phyloP scores from a whole-genome alignment of 2,329 filamentous ascomycete species.

The Colletotrichum tropicicola region DNA sequence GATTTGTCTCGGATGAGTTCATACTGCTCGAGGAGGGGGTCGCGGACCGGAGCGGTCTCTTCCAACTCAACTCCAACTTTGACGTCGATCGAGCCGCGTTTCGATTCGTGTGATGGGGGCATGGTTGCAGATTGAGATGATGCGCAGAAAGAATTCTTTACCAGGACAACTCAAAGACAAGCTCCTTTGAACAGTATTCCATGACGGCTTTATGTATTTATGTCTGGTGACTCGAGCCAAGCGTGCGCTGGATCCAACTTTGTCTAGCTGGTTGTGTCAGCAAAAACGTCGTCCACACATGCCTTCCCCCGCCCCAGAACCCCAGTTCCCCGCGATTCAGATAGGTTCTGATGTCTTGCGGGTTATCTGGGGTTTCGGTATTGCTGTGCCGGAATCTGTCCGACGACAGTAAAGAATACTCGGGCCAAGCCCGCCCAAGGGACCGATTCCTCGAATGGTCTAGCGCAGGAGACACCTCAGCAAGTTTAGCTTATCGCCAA shows the following conservation, averaged over 20 bases:
- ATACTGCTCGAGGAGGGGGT: slow-evolving; percentile 25
- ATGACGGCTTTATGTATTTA: neutral
- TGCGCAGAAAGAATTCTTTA: neutral
- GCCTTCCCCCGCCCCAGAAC: neutral
- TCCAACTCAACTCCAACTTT: slow-evolving; percentile 12
- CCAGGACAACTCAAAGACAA: too few relatives aligned
- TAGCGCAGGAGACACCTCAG: neutral
- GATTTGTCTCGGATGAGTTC: slow-evolving; percentile 32
- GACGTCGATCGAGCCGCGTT: slow-evolving; percentile 10
- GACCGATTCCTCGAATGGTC: neutral
- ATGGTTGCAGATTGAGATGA: neutral
- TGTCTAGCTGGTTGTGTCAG: neutral
- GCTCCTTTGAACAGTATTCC: neutral
- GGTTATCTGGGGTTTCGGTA: slow-evolving; percentile 10
- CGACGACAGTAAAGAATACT: neutral
- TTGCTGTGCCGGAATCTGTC: neutral
- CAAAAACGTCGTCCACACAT: neutral
- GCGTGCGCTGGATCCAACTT: neutral
- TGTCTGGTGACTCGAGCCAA: neutral
- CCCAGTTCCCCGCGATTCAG: neutral
- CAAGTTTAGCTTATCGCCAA: neutral
- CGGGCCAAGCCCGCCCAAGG: neutral
- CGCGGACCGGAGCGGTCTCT: slow-evolving; percentile 4
- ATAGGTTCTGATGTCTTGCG: neutral
- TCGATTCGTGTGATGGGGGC: neutral